Evolutionary conservation across 352 stramenopile genomes (phyloP).

Genomic region (Phytophthora vignae): DNA sequence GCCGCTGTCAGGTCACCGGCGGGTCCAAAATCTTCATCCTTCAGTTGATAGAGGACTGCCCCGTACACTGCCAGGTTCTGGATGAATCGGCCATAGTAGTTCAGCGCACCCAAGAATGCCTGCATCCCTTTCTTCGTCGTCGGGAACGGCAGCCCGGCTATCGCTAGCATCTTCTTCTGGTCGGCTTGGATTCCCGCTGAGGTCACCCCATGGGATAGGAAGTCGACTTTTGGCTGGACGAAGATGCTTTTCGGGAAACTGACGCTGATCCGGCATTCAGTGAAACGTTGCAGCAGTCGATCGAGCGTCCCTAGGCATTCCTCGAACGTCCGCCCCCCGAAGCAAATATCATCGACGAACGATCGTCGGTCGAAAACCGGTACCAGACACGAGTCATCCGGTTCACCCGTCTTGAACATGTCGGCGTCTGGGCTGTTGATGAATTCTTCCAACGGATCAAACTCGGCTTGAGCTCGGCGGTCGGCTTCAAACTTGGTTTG

Average conservation of each 20-base stretch:
- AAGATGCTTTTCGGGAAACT: background rate
- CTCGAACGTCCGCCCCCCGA: background rate
- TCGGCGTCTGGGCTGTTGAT: background rate
- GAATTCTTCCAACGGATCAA: too few species aligned
- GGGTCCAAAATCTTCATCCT: background rate
- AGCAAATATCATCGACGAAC: slow-evolving; percentile 14
- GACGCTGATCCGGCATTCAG: background rate
- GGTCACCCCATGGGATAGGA: too few species aligned
- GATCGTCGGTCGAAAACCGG: slow-evolving; percentile 1
- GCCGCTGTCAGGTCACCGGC: background rate
- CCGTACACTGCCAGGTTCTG: background rate
- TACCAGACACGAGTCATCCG: background rate
- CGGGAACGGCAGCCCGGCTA: background rate
- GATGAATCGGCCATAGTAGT: background rate
- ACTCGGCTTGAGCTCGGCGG: too few species aligned
- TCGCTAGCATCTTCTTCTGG: background rate
- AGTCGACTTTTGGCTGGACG: background rate
- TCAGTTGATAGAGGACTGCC: background rate
- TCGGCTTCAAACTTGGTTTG: too few species aligned
- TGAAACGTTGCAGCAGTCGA: slow-evolving; percentile 1
- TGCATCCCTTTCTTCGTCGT: background rate
- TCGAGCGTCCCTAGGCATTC: background rate
- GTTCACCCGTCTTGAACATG: background rate
- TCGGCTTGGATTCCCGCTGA: background rate
- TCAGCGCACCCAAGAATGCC: background rate